Percentiles rank a stretch among this genome's conserved stretches.
These are phyloP conservation scores for Phytophthora citrophthora DNA, from an alignment of 352 stramenopile species.

Conservation along the genomic window DNA sequence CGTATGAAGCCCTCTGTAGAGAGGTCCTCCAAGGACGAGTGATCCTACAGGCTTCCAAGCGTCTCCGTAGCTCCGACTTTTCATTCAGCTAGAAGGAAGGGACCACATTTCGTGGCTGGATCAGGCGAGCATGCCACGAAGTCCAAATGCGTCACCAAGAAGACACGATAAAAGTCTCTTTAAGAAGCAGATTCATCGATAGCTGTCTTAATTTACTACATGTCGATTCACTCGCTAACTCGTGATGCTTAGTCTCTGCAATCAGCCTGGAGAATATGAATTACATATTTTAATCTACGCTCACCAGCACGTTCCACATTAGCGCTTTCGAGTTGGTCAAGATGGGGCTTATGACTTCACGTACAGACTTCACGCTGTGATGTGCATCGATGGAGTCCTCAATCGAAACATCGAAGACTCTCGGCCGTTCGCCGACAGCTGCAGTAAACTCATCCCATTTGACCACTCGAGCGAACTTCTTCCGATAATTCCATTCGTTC, in stretches of 20 bases:
- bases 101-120: constrained; percentile 27
- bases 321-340: no score
- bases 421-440: no score
- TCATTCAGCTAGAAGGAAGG: constrained; percentile 11
- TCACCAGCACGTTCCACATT: no score
- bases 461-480: constrained; percentile 6
- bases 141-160: background rate
- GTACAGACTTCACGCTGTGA: no score
- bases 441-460: no score
- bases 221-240: background rate
- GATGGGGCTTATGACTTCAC: no score
- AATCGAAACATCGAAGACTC: no score
- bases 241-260: no score
- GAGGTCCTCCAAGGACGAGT: constrained; percentile 13
- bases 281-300: no score
- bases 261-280: no score
- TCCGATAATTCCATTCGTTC: constrained; percentile 12
- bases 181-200: background rate
- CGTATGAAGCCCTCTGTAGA: constrained; percentile 6
- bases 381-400: no score
- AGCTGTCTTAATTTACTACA: background rate
- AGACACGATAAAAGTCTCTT: constrained; percentile 10
- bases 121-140: background rate
- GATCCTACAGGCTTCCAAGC: background rate
- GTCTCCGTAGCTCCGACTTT: constrained; percentile 17